Evolutionary conservation across 2,329 filamentous ascomycete species (phyloP).

Genomic region (Onygenales sp.): DNA sequence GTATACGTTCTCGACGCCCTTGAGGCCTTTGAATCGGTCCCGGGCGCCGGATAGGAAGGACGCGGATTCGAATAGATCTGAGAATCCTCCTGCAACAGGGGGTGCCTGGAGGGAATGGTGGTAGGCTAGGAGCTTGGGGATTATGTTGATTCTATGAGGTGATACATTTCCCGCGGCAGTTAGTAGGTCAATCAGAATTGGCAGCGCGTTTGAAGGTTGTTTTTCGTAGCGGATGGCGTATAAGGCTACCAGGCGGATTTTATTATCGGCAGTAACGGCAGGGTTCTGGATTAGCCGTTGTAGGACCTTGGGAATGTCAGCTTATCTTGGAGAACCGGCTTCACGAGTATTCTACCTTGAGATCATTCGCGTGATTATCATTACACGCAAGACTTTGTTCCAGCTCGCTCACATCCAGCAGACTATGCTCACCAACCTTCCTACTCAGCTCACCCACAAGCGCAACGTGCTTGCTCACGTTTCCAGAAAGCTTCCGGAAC

Average conservation of each 20-base stretch:
- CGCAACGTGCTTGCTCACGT: slow-evolving; percentile 97
- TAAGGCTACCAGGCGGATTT: slow-evolving; percentile 82
- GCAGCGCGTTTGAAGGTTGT: slow-evolving; percentile 70
- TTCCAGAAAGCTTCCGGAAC: slow-evolving; percentile 91
- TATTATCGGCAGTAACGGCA: slow-evolving; percentile 67
- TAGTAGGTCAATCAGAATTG: slow-evolving; percentile 79
- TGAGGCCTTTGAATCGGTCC: slow-evolving; percentile 84
- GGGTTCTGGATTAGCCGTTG: slow-evolving; percentile 79
- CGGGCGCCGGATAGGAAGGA: slow-evolving; percentile 86
- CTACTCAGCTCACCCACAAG: slow-evolving; percentile 88
- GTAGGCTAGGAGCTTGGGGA: slow-evolving; percentile 74
- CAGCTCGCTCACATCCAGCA: slow-evolving; percentile 93
- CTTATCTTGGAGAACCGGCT: neutral
- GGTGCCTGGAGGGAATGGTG: slow-evolving; percentile 77
- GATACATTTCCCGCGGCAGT: slow-evolving; percentile 74
- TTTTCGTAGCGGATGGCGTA: slow-evolving; percentile 90
- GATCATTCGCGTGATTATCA: slow-evolving; percentile 81
- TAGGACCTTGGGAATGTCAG: slow-evolving; percentile 49
- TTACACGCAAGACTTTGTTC: slow-evolving; percentile 96
- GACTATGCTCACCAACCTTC: slow-evolving; percentile 70
- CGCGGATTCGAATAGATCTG: slow-evolving; percentile 82
- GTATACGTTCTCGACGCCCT: slow-evolving; percentile 97
- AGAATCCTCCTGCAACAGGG: slow-evolving; percentile 66
- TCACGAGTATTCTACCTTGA: slow-evolving; percentile 58
- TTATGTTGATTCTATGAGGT: slow-evolving; percentile 63